Conservation (phyloP, 129 eudicot genomes). For the Flaveria brownii region DNA sequence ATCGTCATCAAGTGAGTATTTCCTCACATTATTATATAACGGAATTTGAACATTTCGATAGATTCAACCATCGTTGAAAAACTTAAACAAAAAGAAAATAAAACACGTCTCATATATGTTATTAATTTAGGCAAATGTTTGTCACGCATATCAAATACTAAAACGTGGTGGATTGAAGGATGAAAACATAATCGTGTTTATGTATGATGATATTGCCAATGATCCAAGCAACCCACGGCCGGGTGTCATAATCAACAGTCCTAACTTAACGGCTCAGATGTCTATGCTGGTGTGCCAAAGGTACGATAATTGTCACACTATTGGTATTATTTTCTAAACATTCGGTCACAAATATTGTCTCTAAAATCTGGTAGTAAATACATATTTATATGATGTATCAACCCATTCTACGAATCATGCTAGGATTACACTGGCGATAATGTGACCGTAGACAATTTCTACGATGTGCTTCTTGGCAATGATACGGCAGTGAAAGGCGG, state of each 20-base stretch:
- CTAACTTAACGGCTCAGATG: conserved; percentile 66
- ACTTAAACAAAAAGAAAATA: too few relatives aligned
- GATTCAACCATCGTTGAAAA: too few relatives aligned
- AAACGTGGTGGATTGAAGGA: conserved; percentile 75
- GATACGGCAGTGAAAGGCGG: conserved; percentile 57
- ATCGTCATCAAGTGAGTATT: conserved; percentile 69
- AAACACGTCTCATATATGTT: too few relatives aligned
- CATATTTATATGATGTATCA: too few relatives aligned
- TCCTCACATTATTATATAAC: not conserved
- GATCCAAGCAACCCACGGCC: conserved; percentile 51
- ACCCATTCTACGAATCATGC: not conserved
- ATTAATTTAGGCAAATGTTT: conserved; percentile 59
- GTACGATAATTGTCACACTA: conserved; percentile 17
- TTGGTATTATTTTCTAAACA: not conserved
- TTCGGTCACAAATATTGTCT: too few relatives aligned
- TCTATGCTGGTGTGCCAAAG: conserved; percentile 89
- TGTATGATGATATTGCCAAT: conserved; percentile 52
- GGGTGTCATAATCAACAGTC: conserved; percentile 69
- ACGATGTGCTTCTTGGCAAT: conserved; percentile 63
- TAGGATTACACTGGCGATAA: conserved; percentile 71
- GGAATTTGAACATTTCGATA: too few relatives aligned
- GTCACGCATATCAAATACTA: conserved; percentile 83
- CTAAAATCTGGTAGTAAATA: too few relatives aligned
- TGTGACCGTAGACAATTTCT: conserved; percentile 53
- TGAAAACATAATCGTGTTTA: conserved; percentile 50